These are phyloP conservation scores for Areca catechu DNA, from an alignment of 176 grass and related monocot genomes.

Conservation along the genomic window DNA sequence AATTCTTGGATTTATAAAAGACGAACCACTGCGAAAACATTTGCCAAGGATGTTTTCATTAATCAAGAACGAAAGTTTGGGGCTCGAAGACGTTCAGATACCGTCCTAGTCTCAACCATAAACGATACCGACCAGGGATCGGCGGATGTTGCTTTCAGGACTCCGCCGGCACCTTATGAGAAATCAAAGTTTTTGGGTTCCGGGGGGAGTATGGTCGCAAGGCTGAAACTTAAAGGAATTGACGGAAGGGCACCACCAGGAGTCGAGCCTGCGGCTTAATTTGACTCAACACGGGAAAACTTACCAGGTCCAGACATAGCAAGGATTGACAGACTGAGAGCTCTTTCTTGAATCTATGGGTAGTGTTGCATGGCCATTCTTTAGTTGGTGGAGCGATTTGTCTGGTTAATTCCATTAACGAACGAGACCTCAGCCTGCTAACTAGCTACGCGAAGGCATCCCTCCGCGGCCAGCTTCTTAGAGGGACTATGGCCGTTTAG, in stretches of 20 bases:
- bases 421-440: constrained; percentile 19
- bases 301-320: constrained; percentile 42
- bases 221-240: constrained; percentile 35
- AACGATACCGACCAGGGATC: constrained; percentile 39
- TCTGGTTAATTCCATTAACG: no score
- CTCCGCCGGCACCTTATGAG: constrained; percentile 63
- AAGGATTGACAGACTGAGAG: constrained; percentile 44
- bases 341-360: constrained; percentile 48
- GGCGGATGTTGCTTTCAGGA: constrained; percentile 44
- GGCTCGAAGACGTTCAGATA: constrained; percentile 46
- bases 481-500: constrained; percentile 63
- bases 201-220: constrained; percentile 35
- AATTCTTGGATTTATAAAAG: constrained; percentile 54
- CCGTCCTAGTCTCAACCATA: constrained; percentile 46
- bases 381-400: no score
- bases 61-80: constrained; percentile 50
- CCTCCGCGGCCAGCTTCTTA: constrained; percentile 65
- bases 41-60: constrained; percentile 55
- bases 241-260: constrained; percentile 27
- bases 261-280: constrained; percentile 41
- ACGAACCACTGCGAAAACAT: constrained; percentile 45
- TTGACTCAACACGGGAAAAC: constrained; percentile 44
- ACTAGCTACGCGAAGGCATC: constrained; percentile 27
- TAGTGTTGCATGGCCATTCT: no score
- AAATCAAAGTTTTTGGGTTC: constrained; percentile 89